Evolutionary conservation across 495 filamentous ascomycete genomes (phyloP).

Genomic region (Talaromyces ruber): DNA sequence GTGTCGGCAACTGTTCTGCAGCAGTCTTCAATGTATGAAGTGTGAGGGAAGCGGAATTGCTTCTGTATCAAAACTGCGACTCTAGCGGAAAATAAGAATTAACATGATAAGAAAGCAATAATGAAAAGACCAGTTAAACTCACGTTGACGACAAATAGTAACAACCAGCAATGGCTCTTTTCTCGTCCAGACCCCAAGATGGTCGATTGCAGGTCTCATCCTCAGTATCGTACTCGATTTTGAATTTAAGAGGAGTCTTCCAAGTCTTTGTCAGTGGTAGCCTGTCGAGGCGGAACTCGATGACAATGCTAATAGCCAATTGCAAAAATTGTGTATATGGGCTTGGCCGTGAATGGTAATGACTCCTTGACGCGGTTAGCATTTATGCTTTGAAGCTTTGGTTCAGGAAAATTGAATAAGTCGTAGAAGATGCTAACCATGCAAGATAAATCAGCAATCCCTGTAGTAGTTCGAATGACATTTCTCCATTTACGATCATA

Average conservation of each 20-base stretch:
- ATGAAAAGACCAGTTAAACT: neutral
- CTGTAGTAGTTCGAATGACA: conserved; percentile 40
- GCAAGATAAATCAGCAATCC: conserved; percentile 38
- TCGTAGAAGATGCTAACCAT: conserved; percentile 27
- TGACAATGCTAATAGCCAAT: conserved; percentile 33
- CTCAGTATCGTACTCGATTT: neutral
- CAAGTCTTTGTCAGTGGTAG: conserved; percentile 17
- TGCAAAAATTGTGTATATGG: conserved; percentile 31
- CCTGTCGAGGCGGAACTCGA: conserved; percentile 35
- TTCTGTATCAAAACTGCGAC: conserved; percentile 16
- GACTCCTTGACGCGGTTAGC: conserved; percentile 14
- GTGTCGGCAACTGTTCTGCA: conserved; percentile 11
- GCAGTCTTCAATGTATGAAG: conserved; percentile 14
- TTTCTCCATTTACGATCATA: conserved; percentile 36
- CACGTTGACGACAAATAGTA: conserved; percentile 11
- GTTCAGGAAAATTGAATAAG: too few species aligned
- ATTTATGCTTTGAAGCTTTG: too few species aligned
- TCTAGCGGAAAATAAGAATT: conserved; percentile 5
- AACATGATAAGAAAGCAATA: neutral
- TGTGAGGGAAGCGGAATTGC: conserved; percentile 12
- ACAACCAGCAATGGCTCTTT: conserved; percentile 15
- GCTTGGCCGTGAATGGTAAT: conserved; percentile 26
- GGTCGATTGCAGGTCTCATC: conserved; percentile 8
- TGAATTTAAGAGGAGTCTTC: conserved; percentile 14
- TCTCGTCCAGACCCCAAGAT: conserved; percentile 16